Percentiles rank a stretch among this genome's conserved stretches.
These are phyloP conservation scores for Paramecium pentaurelia DNA, from an alignment of 73 alveolate genomes.

Conservation along the genomic window DNA sequence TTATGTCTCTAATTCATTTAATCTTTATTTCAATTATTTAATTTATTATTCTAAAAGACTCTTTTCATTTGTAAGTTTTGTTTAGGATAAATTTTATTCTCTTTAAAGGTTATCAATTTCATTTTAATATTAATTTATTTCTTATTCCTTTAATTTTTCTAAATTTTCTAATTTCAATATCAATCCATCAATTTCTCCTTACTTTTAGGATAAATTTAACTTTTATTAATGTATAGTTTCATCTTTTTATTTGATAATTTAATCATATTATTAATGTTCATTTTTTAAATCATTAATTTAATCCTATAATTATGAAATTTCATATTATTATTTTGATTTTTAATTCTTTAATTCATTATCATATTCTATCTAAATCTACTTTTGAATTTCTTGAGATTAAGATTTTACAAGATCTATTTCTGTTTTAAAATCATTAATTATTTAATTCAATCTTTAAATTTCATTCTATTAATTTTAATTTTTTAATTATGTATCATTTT, in stretches of 20 bases:
- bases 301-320: not conserved
- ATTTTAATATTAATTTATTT: not conserved
- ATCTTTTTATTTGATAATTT: not conserved
- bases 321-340: not conserved
- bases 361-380: not conserved
- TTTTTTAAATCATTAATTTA: not conserved
- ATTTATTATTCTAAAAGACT: not conserved
- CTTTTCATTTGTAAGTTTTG: not conserved
- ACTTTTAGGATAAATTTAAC: not conserved
- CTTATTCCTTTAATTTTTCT: not conserved
- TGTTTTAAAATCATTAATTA: not conserved
- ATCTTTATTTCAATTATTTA: not conserved
- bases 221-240: not conserved
- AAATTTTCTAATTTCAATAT: not conserved
- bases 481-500: not conserved
- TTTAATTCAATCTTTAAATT: not conserved
- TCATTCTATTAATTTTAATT: not conserved
- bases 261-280: not conserved
- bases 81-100: not conserved
- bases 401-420: not conserved
- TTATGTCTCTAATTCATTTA: not conserved
- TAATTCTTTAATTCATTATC: not conserved
- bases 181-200: not conserved
- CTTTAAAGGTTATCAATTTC: not conserved
- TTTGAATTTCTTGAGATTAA: not conserved